Evolutionary conservation across 208 protist genomes (phyloP).

Genomic region (Leishmania martiniquensis): DNA sequence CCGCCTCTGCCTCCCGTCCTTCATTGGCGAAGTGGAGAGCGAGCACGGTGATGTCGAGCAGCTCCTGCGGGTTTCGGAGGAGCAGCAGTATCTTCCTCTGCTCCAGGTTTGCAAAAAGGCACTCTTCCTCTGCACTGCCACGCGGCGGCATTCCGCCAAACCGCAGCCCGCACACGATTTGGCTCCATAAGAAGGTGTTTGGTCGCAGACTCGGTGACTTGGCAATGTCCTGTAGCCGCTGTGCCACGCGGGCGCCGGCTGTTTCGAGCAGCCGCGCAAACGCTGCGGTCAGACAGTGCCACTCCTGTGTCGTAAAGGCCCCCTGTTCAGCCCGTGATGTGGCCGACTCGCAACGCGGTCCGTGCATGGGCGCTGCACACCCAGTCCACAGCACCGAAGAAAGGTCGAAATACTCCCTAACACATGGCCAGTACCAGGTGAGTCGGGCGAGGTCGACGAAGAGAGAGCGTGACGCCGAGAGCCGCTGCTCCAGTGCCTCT

Average conservation of each 20-base stretch:
- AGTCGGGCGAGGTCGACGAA: slow-evolving; percentile 46
- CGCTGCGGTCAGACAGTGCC: slow-evolving; percentile 1
- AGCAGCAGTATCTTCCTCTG: slow-evolving; percentile 39
- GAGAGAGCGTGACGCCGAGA: slow-evolving; percentile 29
- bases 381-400: slow-evolving; percentile 12
- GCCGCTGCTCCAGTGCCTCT: slow-evolving; percentile 4
- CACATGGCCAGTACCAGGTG: slow-evolving; percentile 26
- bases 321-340: neutral
- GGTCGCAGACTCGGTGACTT: slow-evolving; percentile 27
- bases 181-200: slow-evolving; percentile 70
- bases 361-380: neutral
- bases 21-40: slow-evolving; percentile 29
- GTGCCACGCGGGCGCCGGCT: slow-evolving; percentile 16
- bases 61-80: slow-evolving; percentile 40
- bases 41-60: slow-evolving; percentile 44
- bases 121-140: slow-evolving; percentile 17
- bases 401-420: slow-evolving; percentile 19
- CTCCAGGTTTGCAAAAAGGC: slow-evolving; percentile 45
- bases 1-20: slow-evolving; percentile 8
- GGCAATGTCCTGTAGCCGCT: slow-evolving; percentile 48
- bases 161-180: slow-evolving; percentile 43
- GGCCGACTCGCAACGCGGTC: neutral
- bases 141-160: slow-evolving; percentile 29
- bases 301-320: slow-evolving; percentile 11
- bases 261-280: slow-evolving; percentile 17